Base-by-base conservation (phyloP, 352 stramenopile genomes). In the Phytophthora fragariaefolia region DNA sequence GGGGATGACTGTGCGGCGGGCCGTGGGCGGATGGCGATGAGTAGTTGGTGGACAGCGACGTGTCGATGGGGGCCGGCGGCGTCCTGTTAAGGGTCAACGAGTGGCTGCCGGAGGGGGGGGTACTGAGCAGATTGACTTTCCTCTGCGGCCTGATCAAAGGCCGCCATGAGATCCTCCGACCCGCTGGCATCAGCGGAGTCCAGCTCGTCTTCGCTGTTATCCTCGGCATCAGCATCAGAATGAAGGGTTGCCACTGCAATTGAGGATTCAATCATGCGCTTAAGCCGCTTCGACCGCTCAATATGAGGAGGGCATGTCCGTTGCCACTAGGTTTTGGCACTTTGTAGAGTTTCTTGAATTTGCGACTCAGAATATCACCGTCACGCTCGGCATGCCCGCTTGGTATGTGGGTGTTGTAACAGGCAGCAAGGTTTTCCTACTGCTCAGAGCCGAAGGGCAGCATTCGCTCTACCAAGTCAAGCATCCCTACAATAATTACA, bases 341-440 rank as follows among this genome's bases (percentile, higher is more conserved):
- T 43, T 43, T 43, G 36, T 43, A 43, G 36, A 22, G 36, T 22
- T 43, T 43, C 36, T 43, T 43, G 36, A 43, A 43, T 7, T 43
- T 43, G 17, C 36, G 36, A n/a, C 36, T 22, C 36, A 43, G 36
- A 10, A 15, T 43, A 22, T 43, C 36, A 43, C 36, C 36, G 36
- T 43, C 36, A 43, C 36, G 15, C 17, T 43, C 36, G 17, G 36
- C 15, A 22, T 43, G 36, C 17, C 36, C 36, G 36, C 36, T 43
- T 43, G 36, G 36, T 43, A 43, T 43, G 36, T 22, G 36, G 5
- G 36, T n/a, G 7, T 43, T 22, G 36, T 43, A 43, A 43, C 36
- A 43, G 17, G 36, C 36, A 43, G 36, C 36, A 43, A 43, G 17
- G 36, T 12, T 45, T 22, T 22, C 36, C 36, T n/a, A 45, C 36